Conservation (phyloP, 2,329 filamentous ascomycete genomes). For the Periconia macrospinosa region DNA sequence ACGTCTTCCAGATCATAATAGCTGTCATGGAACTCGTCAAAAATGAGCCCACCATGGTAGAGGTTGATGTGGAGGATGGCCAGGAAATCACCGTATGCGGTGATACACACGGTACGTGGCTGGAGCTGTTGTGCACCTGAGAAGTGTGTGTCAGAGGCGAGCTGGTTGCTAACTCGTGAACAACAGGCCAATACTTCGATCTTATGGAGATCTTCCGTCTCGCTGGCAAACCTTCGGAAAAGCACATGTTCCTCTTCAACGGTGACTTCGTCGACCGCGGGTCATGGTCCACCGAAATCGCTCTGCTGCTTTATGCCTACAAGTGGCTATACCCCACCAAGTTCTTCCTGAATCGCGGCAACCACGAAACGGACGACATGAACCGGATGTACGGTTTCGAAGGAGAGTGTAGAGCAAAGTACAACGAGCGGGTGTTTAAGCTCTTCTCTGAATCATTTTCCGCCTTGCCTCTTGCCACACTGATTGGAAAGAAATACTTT, state of each 20-base stretch:
- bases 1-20: constrained; percentile 94
- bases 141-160: too few species aligned
- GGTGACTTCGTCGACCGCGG: constrained; percentile 98
- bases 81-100: constrained; percentile 90
- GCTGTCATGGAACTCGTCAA: constrained; percentile 88
- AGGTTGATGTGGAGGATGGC: constrained; percentile 77
- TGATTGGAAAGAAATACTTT: constrained; percentile 88
- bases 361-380: constrained; percentile 99
- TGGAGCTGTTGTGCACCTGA: neutral
- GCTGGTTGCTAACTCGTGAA: constrained; percentile 4
- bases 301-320: constrained; percentile 89
- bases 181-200: constrained; percentile 89
- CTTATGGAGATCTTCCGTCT: constrained; percentile 93
- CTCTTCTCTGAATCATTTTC: constrained; percentile 98
- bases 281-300: constrained; percentile 98
- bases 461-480: constrained; percentile 84
- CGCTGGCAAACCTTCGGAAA: constrained; percentile 81
- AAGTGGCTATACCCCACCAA: constrained; percentile 88
- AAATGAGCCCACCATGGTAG: constrained; percentile 95
- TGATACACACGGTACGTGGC: constrained; percentile 70
- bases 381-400: constrained; percentile 98
- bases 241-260: constrained; percentile 95
- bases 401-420: constrained; percentile 97
- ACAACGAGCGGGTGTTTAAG: constrained; percentile 94
- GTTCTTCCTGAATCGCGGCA: constrained; percentile 96